Evolutionary conservation across 257 asterid genomes (phyloP).

Genomic region (Nicotiana obtusifolia): DNA sequence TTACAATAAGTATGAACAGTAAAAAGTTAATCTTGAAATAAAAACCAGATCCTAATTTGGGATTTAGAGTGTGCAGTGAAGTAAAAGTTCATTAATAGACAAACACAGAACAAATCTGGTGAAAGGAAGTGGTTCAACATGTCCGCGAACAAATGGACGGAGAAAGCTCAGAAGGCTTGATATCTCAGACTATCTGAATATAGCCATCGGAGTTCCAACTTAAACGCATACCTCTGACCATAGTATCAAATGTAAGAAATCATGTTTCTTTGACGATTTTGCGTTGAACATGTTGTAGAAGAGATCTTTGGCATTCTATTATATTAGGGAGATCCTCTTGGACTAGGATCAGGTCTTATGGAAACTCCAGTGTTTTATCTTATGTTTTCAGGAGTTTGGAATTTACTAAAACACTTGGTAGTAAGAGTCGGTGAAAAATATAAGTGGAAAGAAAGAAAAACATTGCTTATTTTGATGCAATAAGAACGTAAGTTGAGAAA

Average conservation of each 20-base stretch:
- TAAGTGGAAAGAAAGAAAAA: not conserved
- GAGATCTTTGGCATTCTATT: not conserved
- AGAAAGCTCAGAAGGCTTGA: not conserved
- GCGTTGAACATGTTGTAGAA: not conserved
- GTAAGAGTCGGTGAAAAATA: not conserved
- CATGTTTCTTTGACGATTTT: not conserved
- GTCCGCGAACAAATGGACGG: not conserved
- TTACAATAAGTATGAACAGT: not conserved
- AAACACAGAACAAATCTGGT: not conserved
- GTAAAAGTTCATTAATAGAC: not conserved
- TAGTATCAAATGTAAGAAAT: not conserved
- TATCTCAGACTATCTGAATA: not conserved
- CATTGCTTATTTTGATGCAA: not conserved
- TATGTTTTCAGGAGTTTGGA: not conserved
- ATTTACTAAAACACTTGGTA: not conserved
- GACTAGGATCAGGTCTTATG: not conserved
- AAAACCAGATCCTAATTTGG: not conserved
- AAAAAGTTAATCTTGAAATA: not conserved
- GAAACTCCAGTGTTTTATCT: not conserved
- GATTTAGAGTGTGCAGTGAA: not conserved
- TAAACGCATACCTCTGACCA: not conserved
- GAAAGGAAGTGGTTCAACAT: not conserved
- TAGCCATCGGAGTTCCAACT: not conserved
- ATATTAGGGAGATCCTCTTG: not conserved
- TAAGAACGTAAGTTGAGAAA: not conserved